Percentiles rank a stretch among this genome's conserved stretches.
phyloP scores from a whole-genome alignment of 2,329 filamentous ascomycete species.

The Aspergillus sp. region DNA sequence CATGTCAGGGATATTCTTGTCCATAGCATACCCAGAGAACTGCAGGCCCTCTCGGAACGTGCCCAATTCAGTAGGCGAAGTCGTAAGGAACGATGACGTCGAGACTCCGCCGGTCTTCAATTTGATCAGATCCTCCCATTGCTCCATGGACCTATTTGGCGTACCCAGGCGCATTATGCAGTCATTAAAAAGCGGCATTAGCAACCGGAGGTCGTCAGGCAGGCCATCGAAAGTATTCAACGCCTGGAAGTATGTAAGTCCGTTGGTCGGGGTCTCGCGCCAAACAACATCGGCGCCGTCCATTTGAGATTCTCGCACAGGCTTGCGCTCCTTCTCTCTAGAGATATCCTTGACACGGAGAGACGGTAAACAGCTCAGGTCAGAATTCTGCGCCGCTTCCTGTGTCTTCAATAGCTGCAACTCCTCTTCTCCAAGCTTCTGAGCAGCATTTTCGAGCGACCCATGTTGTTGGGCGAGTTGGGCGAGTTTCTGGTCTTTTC shows the following conservation, averaged over 20 bases:
- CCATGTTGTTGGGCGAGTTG: conserved; percentile 60
- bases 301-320: conserved; percentile 49
- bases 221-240: conserved; percentile 71
- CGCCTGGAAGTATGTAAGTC: conserved; percentile 88
- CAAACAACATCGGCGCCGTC: conserved; percentile 68
- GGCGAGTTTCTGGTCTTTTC: conserved; percentile 65
- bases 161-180: conserved; percentile 90
- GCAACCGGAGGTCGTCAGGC: conserved; percentile 70
- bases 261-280: conserved; percentile 89
- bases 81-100: conserved; percentile 72
- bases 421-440: conserved; percentile 67
- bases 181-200: conserved; percentile 86
- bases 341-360: conserved; percentile 85
- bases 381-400: conserved; percentile 71
- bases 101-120: conserved; percentile 88
- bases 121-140: conserved; percentile 92
- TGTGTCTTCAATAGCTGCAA: conserved; percentile 71
- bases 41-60: conserved; percentile 70
- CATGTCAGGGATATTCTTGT: conserved; percentile 85
- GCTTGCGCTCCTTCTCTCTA: conserved; percentile 63
- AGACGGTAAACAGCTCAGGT: conserved; percentile 78
- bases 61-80: conserved; percentile 63
- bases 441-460: conserved; percentile 59
- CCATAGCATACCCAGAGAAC: conserved; percentile 77
- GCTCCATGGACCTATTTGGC: conserved; percentile 77